Percentiles rank a stretch among this genome's conserved stretches.
phyloP scores from a whole-genome alignment of 2,329 filamentous ascomycete genomes.

The Neodidymelliopsis sp. region DNA sequence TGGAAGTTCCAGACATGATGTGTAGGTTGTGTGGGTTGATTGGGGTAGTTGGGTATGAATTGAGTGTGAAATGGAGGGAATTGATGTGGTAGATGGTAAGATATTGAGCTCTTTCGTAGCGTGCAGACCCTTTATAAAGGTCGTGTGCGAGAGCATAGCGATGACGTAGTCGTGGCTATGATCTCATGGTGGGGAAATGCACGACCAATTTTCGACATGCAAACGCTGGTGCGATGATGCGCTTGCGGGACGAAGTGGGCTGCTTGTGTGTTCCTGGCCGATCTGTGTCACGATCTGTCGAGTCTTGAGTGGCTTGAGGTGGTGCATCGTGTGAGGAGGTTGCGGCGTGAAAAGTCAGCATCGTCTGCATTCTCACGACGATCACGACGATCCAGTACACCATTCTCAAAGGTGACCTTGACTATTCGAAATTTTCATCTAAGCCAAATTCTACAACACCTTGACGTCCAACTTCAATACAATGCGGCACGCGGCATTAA shows the following conservation, averaged over 20 bases:
- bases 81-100: constrained; percentile 6
- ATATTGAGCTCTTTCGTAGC: background rate
- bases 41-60: background rate
- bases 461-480: too few species aligned
- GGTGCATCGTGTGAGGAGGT: constrained; percentile 15
- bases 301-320: too few species aligned
- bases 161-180: constrained; percentile 34
- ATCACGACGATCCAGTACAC: too few species aligned
- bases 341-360: constrained; percentile 9
- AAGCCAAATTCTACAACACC: too few species aligned
- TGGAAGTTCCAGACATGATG: constrained; percentile 64
- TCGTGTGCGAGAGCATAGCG: constrained; percentile 16
- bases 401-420: too few species aligned
- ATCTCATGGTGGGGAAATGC: constrained; percentile 36
- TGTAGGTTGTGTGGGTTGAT: constrained; percentile 5
- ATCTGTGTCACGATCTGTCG: constrained; percentile 12
- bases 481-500: background rate
- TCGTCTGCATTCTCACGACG: too few species aligned
- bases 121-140: constrained; percentile 22
- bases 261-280: constrained; percentile 17
- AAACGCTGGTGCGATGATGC: constrained; percentile 17
- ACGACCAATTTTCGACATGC: constrained; percentile 20
- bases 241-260: constrained; percentile 15
- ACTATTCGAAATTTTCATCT: too few species aligned
- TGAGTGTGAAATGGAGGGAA: background rate